These are phyloP conservation scores for Quaeritorhiza haematococci DNA, from an alignment of 371 early-diverging fungal species.

Conservation along the genomic window DNA sequence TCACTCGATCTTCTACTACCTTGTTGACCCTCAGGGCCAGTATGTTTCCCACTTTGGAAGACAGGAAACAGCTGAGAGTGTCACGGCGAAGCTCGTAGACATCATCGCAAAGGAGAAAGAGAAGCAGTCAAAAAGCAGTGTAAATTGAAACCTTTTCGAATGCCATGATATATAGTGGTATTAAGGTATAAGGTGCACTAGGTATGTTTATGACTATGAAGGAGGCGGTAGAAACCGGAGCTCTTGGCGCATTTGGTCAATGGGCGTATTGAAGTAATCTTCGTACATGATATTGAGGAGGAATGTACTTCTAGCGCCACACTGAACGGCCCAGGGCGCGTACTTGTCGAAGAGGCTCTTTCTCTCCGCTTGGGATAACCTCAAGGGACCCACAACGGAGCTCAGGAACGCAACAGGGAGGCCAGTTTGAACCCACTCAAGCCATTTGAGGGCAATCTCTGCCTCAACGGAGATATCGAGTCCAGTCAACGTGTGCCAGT, in stretches of 20 bases:
- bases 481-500: constrained; percentile 85
- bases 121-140: neutral
- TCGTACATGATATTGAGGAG: constrained; percentile 87
- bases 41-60: constrained; percentile 85
- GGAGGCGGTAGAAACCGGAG: constrained; percentile 31
- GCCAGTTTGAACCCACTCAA: constrained; percentile 82
- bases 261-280: constrained; percentile 64
- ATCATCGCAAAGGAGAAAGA: constrained; percentile 1
- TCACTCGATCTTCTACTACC: constrained; percentile 95
- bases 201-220: neutral
- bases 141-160: neutral
- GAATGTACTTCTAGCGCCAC: constrained; percentile 63
- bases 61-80: constrained; percentile 34
- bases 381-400: constrained; percentile 74
- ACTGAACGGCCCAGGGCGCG: constrained; percentile 92
- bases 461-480: constrained; percentile 77
- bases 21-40: constrained; percentile 88
- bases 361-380: constrained; percentile 56
- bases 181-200: neutral
- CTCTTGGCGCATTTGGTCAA: constrained; percentile 58
- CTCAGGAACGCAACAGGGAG: constrained; percentile 84
- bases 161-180: neutral
- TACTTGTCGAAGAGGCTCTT: constrained; percentile 60
- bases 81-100: constrained; percentile 32
- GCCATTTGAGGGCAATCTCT: constrained; percentile 91